Percentiles rank a stretch among this genome's conserved stretches.
These are phyloP conservation scores for Pyrus hybrid DNA, from an alignment of 331 rosid species.

Conservation along the genomic window DNA sequence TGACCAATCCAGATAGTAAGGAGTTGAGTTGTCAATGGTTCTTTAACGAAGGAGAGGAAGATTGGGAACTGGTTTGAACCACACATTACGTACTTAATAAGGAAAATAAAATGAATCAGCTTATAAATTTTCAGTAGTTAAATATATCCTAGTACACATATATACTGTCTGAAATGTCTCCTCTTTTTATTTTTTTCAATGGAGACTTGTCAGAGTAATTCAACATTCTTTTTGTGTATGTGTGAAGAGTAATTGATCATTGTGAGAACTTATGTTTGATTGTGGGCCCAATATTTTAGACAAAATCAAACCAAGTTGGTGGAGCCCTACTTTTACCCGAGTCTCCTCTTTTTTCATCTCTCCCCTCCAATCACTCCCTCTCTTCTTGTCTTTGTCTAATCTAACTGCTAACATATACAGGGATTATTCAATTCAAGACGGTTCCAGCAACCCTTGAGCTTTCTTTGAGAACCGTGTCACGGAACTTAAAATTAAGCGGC, in stretches of 20 bases:
- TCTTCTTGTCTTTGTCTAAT: not conserved
- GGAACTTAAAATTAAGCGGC: not conserved
- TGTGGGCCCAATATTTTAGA: no score
- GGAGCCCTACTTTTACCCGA: no score
- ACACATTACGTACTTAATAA: not conserved
- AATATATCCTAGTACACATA: no score
- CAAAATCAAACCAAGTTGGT: no score
- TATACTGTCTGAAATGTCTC: no score
- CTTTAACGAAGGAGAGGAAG: not conserved
- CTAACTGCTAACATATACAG: not conserved
- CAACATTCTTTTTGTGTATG: no score
- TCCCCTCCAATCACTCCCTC: not conserved
- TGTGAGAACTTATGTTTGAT: no score
- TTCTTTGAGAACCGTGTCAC: not conserved
- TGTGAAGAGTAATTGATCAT: no score
- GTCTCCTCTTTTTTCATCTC: not conserved
- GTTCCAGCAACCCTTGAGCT: not conserved
- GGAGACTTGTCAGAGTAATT: no score
- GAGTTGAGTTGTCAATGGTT: not conserved
- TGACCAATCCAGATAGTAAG: not conserved
- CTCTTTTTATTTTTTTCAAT: no score
- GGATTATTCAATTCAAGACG: not conserved
- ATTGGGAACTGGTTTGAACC: not conserved
- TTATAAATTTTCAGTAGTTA: no score
- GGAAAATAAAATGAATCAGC: not conserved